Evolutionary conservation across 75 land plant genomes (phyloP), one percentile per base, ranked within the genome.

Genomic region (Adiantum capillusveneris): DNA sequence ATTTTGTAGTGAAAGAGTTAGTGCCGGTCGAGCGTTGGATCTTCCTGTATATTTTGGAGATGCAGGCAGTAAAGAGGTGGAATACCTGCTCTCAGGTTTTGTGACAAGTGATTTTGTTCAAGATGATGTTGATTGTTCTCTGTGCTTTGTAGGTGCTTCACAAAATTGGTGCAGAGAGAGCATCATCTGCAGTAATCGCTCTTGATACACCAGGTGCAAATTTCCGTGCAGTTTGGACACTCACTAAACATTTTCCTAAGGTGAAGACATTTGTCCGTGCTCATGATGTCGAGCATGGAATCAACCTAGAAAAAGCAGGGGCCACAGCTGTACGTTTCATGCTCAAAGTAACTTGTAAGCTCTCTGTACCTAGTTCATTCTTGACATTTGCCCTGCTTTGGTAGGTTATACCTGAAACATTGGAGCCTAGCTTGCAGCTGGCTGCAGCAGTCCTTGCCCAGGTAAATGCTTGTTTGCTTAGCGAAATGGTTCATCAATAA

Each of bases 371-470:
- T 24, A 1, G 21, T 2, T 25, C 25, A 22, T 13, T 53, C 28
- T 57, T 57, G 59, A 11, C 39, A 2, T 14, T 20, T 57, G 43
- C 22, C 9, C 6, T 37, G 25, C 29, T 28, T 5, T 31, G 19
- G 19, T 57, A 93, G 98, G 98, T 94, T 64, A 91, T 94, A 13
- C 88, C 98, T 12, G 98, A 94, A 66, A 94, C 98, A 7, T 77
- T 94, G 80, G 98, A 94, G 62, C 98, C 98, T 22, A 94, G 98
- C 72, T 73, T 94, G 55, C 98, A 94, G 70, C 71, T 94, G 44
- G 98, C 98, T 63, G 95, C 98, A 70, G 98, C 98, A 52, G 87
- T 94, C 56, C 91, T 94, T 62, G 96, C 98, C 60, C 89, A 94
- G 88, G 98, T 93, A 68, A 70, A 25, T 21, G n/a, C n/a, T n/a